Percentiles rank a stretch among this genome's conserved stretches.
Conservation (phyloP, 2,329 filamentous ascomycete species). For the Fusarium napiforme region DNA sequence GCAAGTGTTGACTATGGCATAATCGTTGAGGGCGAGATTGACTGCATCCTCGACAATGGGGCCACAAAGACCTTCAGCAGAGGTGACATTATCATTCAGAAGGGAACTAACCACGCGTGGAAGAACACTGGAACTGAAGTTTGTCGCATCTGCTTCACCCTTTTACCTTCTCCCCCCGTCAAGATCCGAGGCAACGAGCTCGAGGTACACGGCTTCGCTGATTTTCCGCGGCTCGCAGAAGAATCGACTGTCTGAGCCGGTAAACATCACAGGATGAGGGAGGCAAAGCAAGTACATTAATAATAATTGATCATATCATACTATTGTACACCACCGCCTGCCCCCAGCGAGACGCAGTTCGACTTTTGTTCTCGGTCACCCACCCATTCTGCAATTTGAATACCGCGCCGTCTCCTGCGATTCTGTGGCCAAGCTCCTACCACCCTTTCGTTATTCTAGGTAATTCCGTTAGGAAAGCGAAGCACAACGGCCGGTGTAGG, state of each 20-base stretch:
- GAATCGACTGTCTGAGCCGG: slow-evolving; percentile 12
- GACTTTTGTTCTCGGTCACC: neutral
- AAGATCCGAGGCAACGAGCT: slow-evolving; percentile 35
- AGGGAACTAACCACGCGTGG: slow-evolving; percentile 41
- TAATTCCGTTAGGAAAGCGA: slow-evolving; percentile 36
- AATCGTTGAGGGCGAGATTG: slow-evolving; percentile 37
- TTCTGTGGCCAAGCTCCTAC: neutral
- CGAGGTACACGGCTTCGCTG: slow-evolving; percentile 37
- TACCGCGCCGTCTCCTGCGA: neutral
- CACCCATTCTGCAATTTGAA: neutral
- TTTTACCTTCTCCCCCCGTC: slow-evolving; percentile 32
- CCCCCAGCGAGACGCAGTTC: neutral
- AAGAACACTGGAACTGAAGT: slow-evolving; percentile 34
- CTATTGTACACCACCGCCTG: neutral
- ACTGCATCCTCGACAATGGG: slow-evolving; percentile 38
- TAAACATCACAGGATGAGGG: neutral
- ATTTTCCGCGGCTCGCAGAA: slow-evolving; percentile 34
- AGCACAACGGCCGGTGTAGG: slow-evolving; percentile 45
- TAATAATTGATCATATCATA: neutral
- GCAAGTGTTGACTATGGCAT: slow-evolving; percentile 39
- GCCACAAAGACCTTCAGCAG: slow-evolving; percentile 27
- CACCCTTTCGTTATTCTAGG: slow-evolving; percentile 13
- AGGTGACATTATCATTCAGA: slow-evolving; percentile 41
- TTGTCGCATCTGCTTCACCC: slow-evolving; percentile 39
- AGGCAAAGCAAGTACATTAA: neutral